phyloP scores from a whole-genome alignment of 768 basidiomycete genomes.

The Boletus pseudo-olivaceus region DNA sequence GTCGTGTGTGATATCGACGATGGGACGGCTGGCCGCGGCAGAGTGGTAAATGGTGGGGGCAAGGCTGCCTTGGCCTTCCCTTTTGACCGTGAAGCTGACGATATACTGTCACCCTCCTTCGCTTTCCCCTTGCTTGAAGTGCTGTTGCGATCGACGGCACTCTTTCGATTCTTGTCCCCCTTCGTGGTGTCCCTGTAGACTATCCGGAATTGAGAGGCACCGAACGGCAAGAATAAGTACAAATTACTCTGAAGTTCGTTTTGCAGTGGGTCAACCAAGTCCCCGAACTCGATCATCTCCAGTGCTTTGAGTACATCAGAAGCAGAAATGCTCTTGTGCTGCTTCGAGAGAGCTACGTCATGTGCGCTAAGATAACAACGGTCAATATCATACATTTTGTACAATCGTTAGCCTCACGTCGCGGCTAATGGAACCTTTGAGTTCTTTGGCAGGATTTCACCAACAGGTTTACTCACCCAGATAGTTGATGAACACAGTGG shows the following conservation, averaged over 20 bases:
- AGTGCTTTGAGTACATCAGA: slow-evolving; percentile 88
- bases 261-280: slow-evolving; percentile 61
- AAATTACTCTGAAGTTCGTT: slow-evolving; percentile 58
- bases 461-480: slow-evolving; percentile 51
- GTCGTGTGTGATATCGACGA: slow-evolving; percentile 27
- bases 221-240: neutral
- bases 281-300: slow-evolving; percentile 72
- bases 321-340: slow-evolving; percentile 86
- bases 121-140: slow-evolving; percentile 28
- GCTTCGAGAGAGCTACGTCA: slow-evolving; percentile 78
- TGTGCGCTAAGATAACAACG: slow-evolving; percentile 57
- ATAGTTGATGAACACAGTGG: slow-evolving; percentile 95
- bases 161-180: slow-evolving; percentile 49
- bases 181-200: slow-evolving; percentile 66
- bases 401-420: slow-evolving; percentile 34
- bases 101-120: slow-evolving; percentile 32
- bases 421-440: slow-evolving; percentile 34
- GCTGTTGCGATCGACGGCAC: slow-evolving; percentile 22
- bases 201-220: slow-evolving; percentile 24
- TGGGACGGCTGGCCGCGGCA: slow-evolving; percentile 28
- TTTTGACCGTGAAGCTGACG: slow-evolving; percentile 26
- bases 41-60: slow-evolving; percentile 28
- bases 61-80: slow-evolving; percentile 31
- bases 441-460: neutral
- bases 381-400: slow-evolving; percentile 5